Base-by-base conservation (phyloP, 1,284 basidiomycete species). In the Ceratorhiza oryzae-sativae region DNA sequence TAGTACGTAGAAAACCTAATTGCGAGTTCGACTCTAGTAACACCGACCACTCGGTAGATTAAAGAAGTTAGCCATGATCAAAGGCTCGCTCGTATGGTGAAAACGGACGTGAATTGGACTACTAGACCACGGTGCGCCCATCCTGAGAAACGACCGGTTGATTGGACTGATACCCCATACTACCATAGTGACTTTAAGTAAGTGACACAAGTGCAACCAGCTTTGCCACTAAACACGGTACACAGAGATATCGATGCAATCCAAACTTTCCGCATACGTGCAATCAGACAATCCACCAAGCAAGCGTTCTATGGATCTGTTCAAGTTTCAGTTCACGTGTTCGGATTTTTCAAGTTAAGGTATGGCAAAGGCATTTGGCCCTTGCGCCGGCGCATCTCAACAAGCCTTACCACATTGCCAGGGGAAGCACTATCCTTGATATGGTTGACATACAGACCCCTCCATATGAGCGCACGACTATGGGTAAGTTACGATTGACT, bases 11-110 rank as follows among this genome's bases (percentile, higher is more conserved):
- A 39, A 6, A 12, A 12, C 32, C 9, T 18, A 32, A 62, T 46
- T 51, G 62, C 23, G 39, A 20, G 71, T 68, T 67, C 41, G 45
- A 18, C 20, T 56, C 12, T 39, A 34, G n/a, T 20, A 34, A 71
- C 55, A 45, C 48, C 58, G 51, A 49, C 12, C 48, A 71, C 9
- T 53, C 71, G 73, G 15, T 74, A 93, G 90, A 86, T 95, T 70
- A 86, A 87, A 77, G 92, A 95, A 79, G 85, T 96, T 70, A 90
- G 86, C 74, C 95, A 96, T 77, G 93, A 95, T 76, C 82, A 85
- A 6, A 91, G 87, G 77, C 83, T 89, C 63, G 94, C 91, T 0
- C 88, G 85, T 76, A 85, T 95, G 34, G 79, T 89, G 4, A 85
- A 87, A 68, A 85, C 90, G 9, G 89, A 94, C 74, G 90, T 95